These are phyloP conservation scores for Fusarium anguioides DNA, from an alignment of 2,329 filamentous ascomycete species.

Conservation along the genomic window DNA sequence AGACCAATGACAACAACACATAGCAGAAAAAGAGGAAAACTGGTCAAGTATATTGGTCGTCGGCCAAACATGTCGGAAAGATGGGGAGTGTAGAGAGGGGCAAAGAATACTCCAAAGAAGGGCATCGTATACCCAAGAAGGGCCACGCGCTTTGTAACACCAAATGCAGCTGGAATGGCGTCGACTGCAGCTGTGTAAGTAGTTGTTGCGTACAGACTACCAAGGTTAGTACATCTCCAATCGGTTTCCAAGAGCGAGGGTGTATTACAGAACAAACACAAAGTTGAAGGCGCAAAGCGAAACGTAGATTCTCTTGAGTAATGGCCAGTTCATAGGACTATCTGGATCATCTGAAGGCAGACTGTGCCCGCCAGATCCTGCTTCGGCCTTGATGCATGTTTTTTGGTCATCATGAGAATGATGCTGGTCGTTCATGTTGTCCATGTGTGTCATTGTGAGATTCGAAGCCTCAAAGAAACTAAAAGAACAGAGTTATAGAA, in stretches of 20 bases:
- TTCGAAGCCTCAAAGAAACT: background rate
- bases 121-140: background rate
- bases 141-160: background rate
- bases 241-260: rapidly evolving
- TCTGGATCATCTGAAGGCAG: background rate
- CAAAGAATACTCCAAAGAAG: conserved; percentile 2
- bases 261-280: background rate
- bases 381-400: background rate
- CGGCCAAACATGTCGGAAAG: background rate
- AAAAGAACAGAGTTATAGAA: background rate
- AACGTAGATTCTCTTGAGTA: background rate
- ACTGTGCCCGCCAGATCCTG: background rate
- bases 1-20: conserved; percentile 1
- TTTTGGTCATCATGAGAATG: background rate
- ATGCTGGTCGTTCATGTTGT: background rate
- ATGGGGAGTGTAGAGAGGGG: background rate
- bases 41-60: background rate
- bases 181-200: background rate
- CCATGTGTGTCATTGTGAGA: background rate
- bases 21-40: background rate
- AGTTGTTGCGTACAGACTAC: background rate
- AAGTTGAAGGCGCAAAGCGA: background rate
- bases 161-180: background rate
- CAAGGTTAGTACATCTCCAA: background rate
- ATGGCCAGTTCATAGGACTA: background rate